Percentiles rank a stretch among this genome's conserved stretches.
Conservation (phyloP, 2,329 filamentous ascomycete genomes). For the Pestalotiopsis sp. region DNA sequence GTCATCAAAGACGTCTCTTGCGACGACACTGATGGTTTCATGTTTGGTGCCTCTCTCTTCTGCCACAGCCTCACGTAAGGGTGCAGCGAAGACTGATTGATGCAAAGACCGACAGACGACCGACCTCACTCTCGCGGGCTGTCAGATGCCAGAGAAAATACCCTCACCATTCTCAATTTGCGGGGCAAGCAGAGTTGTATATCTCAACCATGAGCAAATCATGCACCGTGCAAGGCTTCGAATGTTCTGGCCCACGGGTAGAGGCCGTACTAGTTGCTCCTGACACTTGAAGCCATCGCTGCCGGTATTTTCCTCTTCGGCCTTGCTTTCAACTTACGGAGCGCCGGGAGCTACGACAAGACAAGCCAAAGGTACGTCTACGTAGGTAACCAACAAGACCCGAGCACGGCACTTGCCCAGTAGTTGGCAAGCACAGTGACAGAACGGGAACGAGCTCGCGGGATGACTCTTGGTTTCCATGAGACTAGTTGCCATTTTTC, state of each 20-base stretch:
- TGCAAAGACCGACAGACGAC: background rate
- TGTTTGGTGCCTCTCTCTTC: conserved; percentile 5
- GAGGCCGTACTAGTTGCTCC: background rate
- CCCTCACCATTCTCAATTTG: background rate
- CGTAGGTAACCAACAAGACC: background rate
- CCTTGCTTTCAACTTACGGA: background rate
- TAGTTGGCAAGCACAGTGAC: background rate
- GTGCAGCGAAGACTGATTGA: background rate
- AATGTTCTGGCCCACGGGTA: background rate
- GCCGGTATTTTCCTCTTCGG: background rate
- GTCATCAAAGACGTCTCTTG: conserved; percentile 4
- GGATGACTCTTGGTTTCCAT: background rate
- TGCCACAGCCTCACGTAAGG: background rate
- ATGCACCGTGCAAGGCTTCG: background rate
- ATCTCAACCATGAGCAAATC: background rate
- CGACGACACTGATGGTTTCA: conserved; percentile 13
- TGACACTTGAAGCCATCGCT: background rate
- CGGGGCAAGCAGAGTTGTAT: background rate
- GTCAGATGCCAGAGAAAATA: background rate
- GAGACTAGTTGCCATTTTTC: too few species aligned
- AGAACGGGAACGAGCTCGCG: background rate
- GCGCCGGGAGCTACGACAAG: background rate
- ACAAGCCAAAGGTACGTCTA: background rate
- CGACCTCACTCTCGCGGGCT: background rate
- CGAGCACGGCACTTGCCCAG: background rate